A percentile compares a stretch with the other conserved stretches of the same genome.
phyloP scores from a whole-genome alignment of 106 monocot species.

The Dendrobium chrysotoxum region DNA sequence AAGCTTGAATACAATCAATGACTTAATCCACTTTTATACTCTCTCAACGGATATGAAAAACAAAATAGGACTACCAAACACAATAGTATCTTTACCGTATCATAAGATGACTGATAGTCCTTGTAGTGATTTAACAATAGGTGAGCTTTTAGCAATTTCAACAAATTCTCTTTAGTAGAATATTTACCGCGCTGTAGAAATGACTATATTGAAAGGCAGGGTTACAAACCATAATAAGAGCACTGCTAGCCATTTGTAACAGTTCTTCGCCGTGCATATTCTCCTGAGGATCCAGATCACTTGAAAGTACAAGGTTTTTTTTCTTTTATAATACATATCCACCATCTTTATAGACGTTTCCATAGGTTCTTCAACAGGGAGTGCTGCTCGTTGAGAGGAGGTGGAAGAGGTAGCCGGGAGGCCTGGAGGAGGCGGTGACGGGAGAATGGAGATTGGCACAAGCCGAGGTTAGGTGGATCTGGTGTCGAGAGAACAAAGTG shows the following conservation, averaged over 20 bases:
- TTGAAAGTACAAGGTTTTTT: constrained; percentile 79
- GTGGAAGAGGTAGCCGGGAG: too few species aligned
- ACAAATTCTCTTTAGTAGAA: background rate
- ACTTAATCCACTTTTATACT: background rate
- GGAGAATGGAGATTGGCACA: too few species aligned
- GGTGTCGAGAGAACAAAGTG: too few species aligned
- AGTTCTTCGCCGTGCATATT: constrained; percentile 92
- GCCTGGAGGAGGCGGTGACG: too few species aligned
- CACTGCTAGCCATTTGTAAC: constrained; percentile 64
- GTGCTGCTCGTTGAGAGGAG: too few species aligned
- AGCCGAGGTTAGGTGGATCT: too few species aligned
- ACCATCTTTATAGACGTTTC: constrained; percentile 47
- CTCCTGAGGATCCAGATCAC: constrained; percentile 83
- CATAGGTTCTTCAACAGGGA: constrained; percentile 83
- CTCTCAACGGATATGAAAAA: background rate
- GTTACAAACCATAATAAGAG: constrained; percentile 62
- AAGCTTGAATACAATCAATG: background rate
- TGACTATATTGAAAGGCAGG: background rate
- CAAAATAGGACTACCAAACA: too few species aligned
- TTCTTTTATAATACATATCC: constrained; percentile 59
- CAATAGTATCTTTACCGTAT: too few species aligned
- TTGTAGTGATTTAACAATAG: background rate
- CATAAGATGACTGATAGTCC: too few species aligned
- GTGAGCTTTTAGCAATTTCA: background rate
- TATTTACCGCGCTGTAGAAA: background rate